Base-by-base conservation (phyloP, 371 early-diverging fungal species). In the Apophysomyces sp. region DNA sequence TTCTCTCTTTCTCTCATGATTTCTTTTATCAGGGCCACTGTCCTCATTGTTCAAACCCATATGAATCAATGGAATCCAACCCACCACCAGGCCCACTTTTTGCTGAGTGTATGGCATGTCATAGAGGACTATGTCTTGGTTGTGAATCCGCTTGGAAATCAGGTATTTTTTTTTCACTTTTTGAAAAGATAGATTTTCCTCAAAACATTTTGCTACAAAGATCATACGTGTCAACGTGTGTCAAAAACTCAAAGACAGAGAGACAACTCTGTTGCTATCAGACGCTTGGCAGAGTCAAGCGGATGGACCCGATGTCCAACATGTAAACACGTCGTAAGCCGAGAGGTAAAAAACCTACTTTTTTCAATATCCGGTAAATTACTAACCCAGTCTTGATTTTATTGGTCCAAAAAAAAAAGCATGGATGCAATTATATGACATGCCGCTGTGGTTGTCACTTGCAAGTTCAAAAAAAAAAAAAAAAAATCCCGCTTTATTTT, bases 31-130 rank as follows among this genome's bases (percentile, higher is more conserved):
- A 44, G 49, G 49, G 49, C 8, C 49, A 44, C 21, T 44, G 49
- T 21, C 49, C 49, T 21, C 49, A 44, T 21, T 44, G 49, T 21
- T 44, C 49, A 44, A 21, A 6, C 21, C 49, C 49, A 2, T 44
- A 44, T 44, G 49, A 44, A 44, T 44, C 18, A 2, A 44, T 44
- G 16, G 49, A 44, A 4, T 0, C 9, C 9, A 8, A 21, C n/a
- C 11, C 11, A 44, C 4, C 16, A 4, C 9, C 21, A 0, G 21
- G 18, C n/a, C 49, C 52, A 15, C 9, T 21, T 3, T 60, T 32
- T 52, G 37, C 53, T 11, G 52, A 60, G 11, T 52, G 60, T 41
- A 24, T 52, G 28, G 39, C 18, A 40, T 60, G 60, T 24, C 31
- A 51, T 37, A 32, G 60, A 16, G 60, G 52, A 24, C 32, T 52